Percentiles rank a stretch among this genome's conserved stretches.
phyloP scores from a whole-genome alignment of 1,139 yeast species.

The Sugiyamaella grinbergsii region DNA sequence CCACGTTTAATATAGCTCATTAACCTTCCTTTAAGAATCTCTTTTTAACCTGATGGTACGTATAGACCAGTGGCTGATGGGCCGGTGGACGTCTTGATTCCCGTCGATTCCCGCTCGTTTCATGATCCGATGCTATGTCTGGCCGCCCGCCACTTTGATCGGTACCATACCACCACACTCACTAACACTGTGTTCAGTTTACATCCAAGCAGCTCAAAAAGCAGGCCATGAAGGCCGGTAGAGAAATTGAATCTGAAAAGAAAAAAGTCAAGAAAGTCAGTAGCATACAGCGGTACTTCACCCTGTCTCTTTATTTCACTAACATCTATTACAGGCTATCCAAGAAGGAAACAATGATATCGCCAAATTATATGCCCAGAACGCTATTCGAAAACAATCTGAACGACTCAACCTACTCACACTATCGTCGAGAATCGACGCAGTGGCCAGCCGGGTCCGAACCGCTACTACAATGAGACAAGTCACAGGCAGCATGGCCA shows the following conservation, averaged over 20 bases:
- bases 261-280: conserved; percentile 76
- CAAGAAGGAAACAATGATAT: conserved; percentile 87
- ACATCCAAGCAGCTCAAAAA: conserved; percentile 91
- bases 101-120: too few relatives aligned
- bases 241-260: conserved; percentile 85
- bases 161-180: too few relatives aligned
- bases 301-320: background rate
- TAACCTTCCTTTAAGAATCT: conserved; percentile 3
- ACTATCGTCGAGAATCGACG: conserved; percentile 87
- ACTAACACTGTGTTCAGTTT: conserved; percentile 48
- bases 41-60: conserved; percentile 25
- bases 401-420: conserved; percentile 82
- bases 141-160: too few relatives aligned
- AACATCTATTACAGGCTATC: conserved; percentile 53
- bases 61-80: too few relatives aligned
- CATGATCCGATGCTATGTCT: too few relatives aligned
- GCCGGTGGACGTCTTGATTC: too few relatives aligned
- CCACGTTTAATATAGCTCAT: too few relatives aligned
- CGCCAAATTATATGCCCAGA: conserved; percentile 92
- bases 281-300: background rate
- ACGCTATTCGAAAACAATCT: conserved; percentile 88
- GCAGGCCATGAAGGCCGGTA: conserved; percentile 88
- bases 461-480: conserved; percentile 97
- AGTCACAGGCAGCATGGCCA: conserved; percentile 92
- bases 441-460: conserved; percentile 93